These are phyloP conservation scores for Geotrichum ghanense DNA, from an alignment of 805 yeast genomes.

Conservation along the genomic window DNA sequence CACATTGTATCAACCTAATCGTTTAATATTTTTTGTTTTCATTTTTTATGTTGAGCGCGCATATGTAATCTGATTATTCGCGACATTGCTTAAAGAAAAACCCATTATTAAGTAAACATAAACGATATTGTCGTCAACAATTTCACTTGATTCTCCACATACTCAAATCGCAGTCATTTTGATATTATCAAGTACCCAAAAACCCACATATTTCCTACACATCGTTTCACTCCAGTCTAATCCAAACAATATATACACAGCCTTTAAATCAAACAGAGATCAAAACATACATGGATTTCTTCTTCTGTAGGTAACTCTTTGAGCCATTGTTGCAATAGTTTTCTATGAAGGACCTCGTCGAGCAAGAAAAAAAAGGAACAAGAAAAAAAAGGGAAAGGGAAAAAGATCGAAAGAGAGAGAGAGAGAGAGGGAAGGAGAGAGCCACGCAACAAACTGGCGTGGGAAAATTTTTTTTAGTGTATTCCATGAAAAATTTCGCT, in stretches of 20 bases:
- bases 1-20: too few relatives aligned
- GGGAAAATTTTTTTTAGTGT: not conserved
- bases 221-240: not conserved
- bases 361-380: too few relatives aligned
- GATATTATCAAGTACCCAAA: conserved; percentile 41
- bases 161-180: conserved; percentile 32
- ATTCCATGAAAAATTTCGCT: not conserved
- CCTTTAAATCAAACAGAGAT: conserved; percentile 19
- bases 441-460: too few relatives aligned
- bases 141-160: too few relatives aligned
- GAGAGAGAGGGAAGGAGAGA: too few relatives aligned
- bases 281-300: conserved; percentile 90
- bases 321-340: conserved; percentile 64
- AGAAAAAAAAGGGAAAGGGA: not conserved
- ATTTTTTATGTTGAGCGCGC: too few relatives aligned
- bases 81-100: too few relatives aligned
- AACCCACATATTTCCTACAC: conserved; percentile 28
- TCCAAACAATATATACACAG: too few relatives aligned
- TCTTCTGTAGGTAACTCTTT: conserved; percentile 98
- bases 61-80: too few relatives aligned
- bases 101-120: too few relatives aligned
- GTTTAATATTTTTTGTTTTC: too few relatives aligned
- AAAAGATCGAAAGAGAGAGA: not conserved
- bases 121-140: too few relatives aligned
- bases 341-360: not conserved